Evolutionary conservation across 257 asterid genomes (phyloP).

Genomic region (Knoxia roxburghii): DNA sequence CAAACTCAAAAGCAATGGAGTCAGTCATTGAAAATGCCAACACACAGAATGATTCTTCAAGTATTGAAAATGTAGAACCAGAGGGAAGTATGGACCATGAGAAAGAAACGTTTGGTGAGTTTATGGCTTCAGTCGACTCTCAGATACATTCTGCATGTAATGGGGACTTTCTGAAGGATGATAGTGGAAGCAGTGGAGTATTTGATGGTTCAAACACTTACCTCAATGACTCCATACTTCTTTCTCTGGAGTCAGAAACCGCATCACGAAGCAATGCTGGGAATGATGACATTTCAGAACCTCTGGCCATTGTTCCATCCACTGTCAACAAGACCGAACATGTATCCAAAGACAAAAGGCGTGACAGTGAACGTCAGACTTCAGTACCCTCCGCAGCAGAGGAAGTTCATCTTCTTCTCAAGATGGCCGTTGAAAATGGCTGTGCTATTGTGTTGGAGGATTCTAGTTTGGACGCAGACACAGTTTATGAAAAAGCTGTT

Average conservation of each 20-base stretch:
- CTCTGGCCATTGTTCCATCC: slow-evolving; percentile 13
- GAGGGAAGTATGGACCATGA: slow-evolving; percentile 14
- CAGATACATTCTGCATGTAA: slow-evolving; percentile 12
- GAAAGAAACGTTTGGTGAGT: slow-evolving; percentile 21
- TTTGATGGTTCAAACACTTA: slow-evolving; percentile 17
- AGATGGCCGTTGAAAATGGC: slow-evolving; percentile 68
- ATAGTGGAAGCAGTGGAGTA: slow-evolving; percentile 15
- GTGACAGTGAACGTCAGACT: slow-evolving; percentile 17
- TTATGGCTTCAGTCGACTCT: slow-evolving; percentile 21
- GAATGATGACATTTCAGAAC: slow-evolving; percentile 15
- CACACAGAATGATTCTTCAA: slow-evolving; percentile 17
- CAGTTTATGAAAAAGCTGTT: slow-evolving; percentile 45
- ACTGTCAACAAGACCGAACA: slow-evolving; percentile 16
- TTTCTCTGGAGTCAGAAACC: slow-evolving; percentile 18
- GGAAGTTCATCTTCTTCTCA: slow-evolving; percentile 43
- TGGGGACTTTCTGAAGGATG: slow-evolving; percentile 19
- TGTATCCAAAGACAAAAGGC: slow-evolving; percentile 16
- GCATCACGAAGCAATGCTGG: slow-evolving; percentile 7
- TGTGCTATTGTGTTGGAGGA: slow-evolving; percentile 56
- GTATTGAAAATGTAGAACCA: slow-evolving; percentile 28
- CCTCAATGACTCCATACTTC: neutral
- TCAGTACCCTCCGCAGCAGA: slow-evolving; percentile 24
- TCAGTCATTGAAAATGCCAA: slow-evolving; percentile 18
- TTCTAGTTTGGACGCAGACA: slow-evolving; percentile 59
- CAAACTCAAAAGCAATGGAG: slow-evolving; percentile 15